Percentiles rank a stretch among this genome's conserved stretches.
phyloP scores from a whole-genome alignment of 116 monocot genomes.

The Papilionanthe hybrid region DNA sequence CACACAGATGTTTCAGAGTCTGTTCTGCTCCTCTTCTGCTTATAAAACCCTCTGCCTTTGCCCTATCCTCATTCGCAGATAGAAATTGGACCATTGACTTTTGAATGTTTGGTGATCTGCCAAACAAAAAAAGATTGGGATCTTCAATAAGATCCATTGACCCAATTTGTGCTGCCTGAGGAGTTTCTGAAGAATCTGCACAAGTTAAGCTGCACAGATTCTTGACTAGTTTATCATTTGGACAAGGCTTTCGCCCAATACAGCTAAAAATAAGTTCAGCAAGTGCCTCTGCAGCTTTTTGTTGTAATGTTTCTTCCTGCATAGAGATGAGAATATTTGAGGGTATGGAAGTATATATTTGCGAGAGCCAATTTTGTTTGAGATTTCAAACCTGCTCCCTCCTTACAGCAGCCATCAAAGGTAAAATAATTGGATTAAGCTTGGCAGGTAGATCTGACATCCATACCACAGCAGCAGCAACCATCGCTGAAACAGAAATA shows the following conservation, averaged over 20 bases:
- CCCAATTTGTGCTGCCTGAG: conserved; percentile 61
- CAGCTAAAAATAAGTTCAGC: conserved; percentile 79
- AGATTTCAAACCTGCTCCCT: conserved; percentile 69
- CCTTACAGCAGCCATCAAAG: conserved; percentile 95
- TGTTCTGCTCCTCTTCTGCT: conserved; percentile 88
- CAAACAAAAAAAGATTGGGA: conserved; percentile 60
- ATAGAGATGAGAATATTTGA: not conserved
- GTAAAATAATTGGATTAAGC: conserved; percentile 92
- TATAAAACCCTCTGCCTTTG: conserved; percentile 80
- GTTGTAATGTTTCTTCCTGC: conserved; percentile 92
- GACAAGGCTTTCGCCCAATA: conserved; percentile 83
- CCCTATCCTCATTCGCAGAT: conserved; percentile 60
- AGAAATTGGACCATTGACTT: conserved; percentile 45
- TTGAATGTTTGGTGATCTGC: conserved; percentile 28
- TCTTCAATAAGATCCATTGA: conserved; percentile 78
- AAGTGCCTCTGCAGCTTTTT: conserved; percentile 84
- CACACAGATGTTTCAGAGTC: conserved; percentile 70
- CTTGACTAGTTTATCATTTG: conserved; percentile 91
- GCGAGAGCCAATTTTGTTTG: not conserved
- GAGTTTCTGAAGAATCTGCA: conserved; percentile 74
- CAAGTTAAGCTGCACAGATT: conserved; percentile 84
- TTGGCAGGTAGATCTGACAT: conserved; percentile 78
- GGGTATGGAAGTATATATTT: not conserved
- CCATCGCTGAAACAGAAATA: conserved; percentile 73
- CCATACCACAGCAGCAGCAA: conserved; percentile 88